These are phyloP conservation scores for Cupressus sempervirens DNA, from an alignment of 75 land plant species.

Conservation along the genomic window DNA sequence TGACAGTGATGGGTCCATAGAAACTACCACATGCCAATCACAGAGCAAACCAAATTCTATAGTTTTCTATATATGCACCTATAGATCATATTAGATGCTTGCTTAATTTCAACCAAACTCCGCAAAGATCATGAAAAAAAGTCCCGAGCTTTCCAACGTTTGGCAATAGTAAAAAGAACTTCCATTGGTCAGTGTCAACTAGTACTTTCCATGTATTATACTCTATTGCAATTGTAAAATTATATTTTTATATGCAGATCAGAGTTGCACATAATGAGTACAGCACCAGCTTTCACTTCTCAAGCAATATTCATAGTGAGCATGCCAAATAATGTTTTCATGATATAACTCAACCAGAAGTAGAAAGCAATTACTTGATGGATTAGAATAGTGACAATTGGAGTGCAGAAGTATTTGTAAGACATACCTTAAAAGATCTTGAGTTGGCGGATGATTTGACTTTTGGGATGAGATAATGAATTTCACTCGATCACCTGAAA, in stretches of 20 bases:
- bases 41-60: background rate
- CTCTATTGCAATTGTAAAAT: background rate
- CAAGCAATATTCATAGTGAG: background rate
- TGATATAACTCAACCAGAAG: background rate
- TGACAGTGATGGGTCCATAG: background rate
- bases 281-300: background rate
- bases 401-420: background rate
- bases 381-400: background rate
- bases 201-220: background rate
- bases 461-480: background rate
- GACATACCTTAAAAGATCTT: background rate
- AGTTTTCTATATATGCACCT: background rate
- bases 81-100: background rate
- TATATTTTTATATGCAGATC: too few relatives aligned
- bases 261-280: background rate
- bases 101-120: background rate
- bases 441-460: background rate
- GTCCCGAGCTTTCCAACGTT: background rate
- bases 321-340: background rate
- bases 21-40: background rate
- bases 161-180: background rate
- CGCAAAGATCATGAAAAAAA: background rate
- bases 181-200: background rate
- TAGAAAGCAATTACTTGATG: background rate
- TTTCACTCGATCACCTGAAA: constrained; percentile 7